phyloP scores from a whole-genome alignment of 257 asterid genomes.

The Solanum paucissectum region DNA sequence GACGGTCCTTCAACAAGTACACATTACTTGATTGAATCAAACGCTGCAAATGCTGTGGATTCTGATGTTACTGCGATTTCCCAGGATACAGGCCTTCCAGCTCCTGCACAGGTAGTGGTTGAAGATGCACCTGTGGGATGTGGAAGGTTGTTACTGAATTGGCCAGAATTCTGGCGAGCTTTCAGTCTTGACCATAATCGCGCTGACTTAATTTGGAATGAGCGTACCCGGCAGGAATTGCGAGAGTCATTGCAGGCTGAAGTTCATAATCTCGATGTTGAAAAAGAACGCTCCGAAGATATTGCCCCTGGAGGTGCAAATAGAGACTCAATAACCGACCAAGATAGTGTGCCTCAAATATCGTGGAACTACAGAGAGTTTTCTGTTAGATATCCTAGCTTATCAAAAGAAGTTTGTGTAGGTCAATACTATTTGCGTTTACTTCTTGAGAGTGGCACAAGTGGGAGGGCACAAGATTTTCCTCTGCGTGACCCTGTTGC shows the following conservation, averaged over 20 bases:
- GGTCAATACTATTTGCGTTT: slow-evolving; percentile 96
- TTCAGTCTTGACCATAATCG: slow-evolving; percentile 94
- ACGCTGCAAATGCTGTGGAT: slow-evolving; percentile 25
- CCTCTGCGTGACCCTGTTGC: slow-evolving; percentile 97
- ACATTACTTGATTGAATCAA: slow-evolving; percentile 36
- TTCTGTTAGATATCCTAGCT: slow-evolving; percentile 84
- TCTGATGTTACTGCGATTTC: slow-evolving; percentile 37
- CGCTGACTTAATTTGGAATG: slow-evolving; percentile 97
- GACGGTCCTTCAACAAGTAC: slow-evolving; percentile 27
- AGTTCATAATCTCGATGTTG: slow-evolving; percentile 90
- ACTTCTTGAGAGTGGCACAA: slow-evolving; percentile 85
- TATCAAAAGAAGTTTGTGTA: slow-evolving; percentile 97
- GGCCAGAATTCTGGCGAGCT: slow-evolving; percentile 98
- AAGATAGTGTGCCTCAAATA: slow-evolving; percentile 65
- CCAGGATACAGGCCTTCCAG: slow-evolving; percentile 54
- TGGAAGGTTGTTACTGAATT: slow-evolving; percentile 88
- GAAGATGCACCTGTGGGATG: slow-evolving; percentile 91
- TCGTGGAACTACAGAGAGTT: slow-evolving; percentile 97
- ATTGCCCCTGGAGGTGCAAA: slow-evolving; percentile 76
- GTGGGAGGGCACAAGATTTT: slow-evolving; percentile 79
- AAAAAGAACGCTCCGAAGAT: slow-evolving; percentile 93
- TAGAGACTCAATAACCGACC: slow-evolving; percentile 40
- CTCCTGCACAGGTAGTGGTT: slow-evolving; percentile 93
- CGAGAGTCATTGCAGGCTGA: slow-evolving; percentile 92
- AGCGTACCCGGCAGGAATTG: slow-evolving; percentile 95